Conservation (phyloP, 495 filamentous ascomycete genomes). For the Talaromyces borbonicus region DNA sequence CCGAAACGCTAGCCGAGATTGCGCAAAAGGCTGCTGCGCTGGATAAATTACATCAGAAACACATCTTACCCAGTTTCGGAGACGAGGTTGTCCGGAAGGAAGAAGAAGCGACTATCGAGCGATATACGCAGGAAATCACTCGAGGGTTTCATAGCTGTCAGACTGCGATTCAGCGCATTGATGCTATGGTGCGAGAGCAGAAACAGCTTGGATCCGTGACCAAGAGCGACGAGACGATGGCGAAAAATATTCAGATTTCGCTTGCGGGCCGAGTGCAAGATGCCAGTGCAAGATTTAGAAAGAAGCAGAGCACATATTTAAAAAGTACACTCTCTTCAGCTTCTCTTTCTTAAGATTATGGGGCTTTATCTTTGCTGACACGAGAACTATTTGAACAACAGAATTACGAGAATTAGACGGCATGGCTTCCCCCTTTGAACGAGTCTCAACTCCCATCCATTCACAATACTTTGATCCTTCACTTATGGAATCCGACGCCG, state of each 20-base stretch:
- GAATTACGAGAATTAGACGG: slow-evolving; percentile 76
- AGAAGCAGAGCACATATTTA: slow-evolving; percentile 93
- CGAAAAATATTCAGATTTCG: slow-evolving; percentile 86
- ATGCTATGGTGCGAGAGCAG: slow-evolving; percentile 69
- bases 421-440: slow-evolving; percentile 49
- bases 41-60: slow-evolving; percentile 91
- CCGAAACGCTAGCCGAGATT: slow-evolving; percentile 70
- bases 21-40: slow-evolving; percentile 72
- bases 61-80: slow-evolving; percentile 92
- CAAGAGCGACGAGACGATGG: slow-evolving; percentile 85
- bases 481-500: slow-evolving; percentile 78
- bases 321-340: slow-evolving; percentile 54
- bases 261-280: slow-evolving; percentile 85
- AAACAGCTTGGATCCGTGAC: slow-evolving; percentile 58
- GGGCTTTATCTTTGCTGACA: too few relatives aligned
- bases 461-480: slow-evolving; percentile 67
- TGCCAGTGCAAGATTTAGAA: slow-evolving; percentile 82
- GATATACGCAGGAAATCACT: slow-evolving; percentile 82
- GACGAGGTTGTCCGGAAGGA: slow-evolving; percentile 76
- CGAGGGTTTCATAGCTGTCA: slow-evolving; percentile 83
- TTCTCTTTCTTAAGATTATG: neutral
- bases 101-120: slow-evolving; percentile 85
- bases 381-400: slow-evolving; percentile 22
- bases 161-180: slow-evolving; percentile 74
- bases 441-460: slow-evolving; percentile 55